Base-by-base conservation (phyloP, 306 rosid genomes). In the Corylus heterophylla region DNA sequence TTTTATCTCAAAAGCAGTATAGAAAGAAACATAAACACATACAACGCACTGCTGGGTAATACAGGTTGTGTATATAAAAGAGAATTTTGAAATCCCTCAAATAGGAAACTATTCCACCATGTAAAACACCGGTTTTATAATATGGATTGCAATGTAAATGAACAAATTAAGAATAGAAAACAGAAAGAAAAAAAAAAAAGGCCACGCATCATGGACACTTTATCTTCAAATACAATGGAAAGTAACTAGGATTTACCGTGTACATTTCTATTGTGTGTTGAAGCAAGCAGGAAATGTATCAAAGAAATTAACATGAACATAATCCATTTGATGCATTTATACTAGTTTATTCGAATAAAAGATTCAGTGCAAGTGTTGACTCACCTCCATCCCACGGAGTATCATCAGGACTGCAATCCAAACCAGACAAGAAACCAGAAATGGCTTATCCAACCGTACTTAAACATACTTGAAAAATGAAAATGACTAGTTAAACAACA, bases 371-470 rank as follows among this genome's bases (percentile, higher is more conserved):
- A 77, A 63, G 71, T 58, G 49, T 64, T 13, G 73, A 83, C 91
- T 85, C 86, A 88, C 91, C 91, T 83, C 91, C 89, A 85, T 88
- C 91, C 91, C 91, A 88, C 39, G 91, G 89, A 73, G 91, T 88
- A 85, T 88, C 91, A 79, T 88, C 91, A 20, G 91, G 89, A 76
- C 89, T 89, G 90, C 90, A 89, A 87, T 78, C 71, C 78, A 87
- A 79, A 88, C 85, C 85, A 88, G 83, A 87, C 87, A 89, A 89
- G 79, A 83, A 85, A 83, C 59, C 83, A 87, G 87, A 87, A 87
- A 83, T 77, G 77, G 72, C 88, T 89, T 86, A 87, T 79, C 78
- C 85, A 86, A 83, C 69, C 82, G 71, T 73, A 85, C 87, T 83
- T 85, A 75, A 78, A 82, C 78, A 69, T 68, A 42, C 72, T 68